These are phyloP conservation scores for Lachancea dasiensis DNA, from an alignment of 805 yeast genomes.

Conservation along the genomic window DNA sequence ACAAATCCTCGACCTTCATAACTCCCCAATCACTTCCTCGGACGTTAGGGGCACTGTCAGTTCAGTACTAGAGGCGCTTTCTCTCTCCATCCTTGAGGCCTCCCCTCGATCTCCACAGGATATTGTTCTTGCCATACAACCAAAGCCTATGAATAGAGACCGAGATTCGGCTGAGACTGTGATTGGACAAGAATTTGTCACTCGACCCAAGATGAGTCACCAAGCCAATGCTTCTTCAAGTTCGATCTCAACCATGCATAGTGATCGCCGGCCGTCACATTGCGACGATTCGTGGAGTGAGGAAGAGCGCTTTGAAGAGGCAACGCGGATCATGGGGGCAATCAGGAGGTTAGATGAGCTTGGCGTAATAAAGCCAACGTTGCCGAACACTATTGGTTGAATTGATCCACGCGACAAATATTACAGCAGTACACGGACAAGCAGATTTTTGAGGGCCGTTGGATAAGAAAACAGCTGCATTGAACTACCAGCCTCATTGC, in stretches of 20 bases:
- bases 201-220: background rate
- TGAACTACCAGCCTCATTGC: no score
- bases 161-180: no score
- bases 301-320: constrained; percentile 10
- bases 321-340: constrained; percentile 9
- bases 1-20: constrained; percentile 3
- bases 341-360: constrained; percentile 11
- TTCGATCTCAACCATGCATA: constrained; percentile 1
- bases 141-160: no score
- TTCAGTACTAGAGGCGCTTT: background rate
- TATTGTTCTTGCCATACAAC: no score
- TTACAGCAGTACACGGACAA: no score
- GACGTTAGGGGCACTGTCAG: constrained; percentile 3
- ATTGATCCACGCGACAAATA: no score
- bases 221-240: background rate
- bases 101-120: no score
- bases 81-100: no score
- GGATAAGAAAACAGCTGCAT: no score
- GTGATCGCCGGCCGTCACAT: background rate
- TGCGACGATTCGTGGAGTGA: constrained; percentile 8
- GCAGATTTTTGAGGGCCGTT: no score
- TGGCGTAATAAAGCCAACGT: constrained; percentile 8
- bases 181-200: no score
- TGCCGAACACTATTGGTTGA: no score
- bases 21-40: constrained; percentile 3